phyloP scores from a whole-genome alignment of 1,284 basidiomycete genomes.

The Rhodotorula sp. region DNA sequence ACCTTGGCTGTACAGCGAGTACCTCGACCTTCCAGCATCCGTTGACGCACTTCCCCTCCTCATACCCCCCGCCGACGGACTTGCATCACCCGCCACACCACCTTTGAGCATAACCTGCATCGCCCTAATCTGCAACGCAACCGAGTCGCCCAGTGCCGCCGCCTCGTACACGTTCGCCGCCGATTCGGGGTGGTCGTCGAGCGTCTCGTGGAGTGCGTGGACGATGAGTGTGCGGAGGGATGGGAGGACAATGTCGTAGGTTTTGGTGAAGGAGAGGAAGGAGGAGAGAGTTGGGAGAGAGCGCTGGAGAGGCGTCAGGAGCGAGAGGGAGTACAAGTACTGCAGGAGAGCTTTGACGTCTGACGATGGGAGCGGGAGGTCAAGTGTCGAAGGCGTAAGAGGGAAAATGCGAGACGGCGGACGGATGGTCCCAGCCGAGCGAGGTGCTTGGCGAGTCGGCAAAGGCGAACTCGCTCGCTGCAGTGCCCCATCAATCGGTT shows the following conservation, averaged over 20 bases:
- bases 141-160: slow-evolving; percentile 31
- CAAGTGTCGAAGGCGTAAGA: slow-evolving; percentile 64
- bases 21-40: background rate
- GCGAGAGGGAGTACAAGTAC: slow-evolving; percentile 82
- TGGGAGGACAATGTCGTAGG: slow-evolving; percentile 64
- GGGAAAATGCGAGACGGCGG: slow-evolving; percentile 7
- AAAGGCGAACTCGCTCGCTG: background rate
- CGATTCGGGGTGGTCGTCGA: slow-evolving; percentile 48
- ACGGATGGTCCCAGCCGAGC: background rate
- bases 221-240: slow-evolving; percentile 76
- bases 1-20: slow-evolving; percentile 13
- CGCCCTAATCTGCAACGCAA: slow-evolving; percentile 38
- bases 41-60: background rate
- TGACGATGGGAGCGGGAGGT: slow-evolving; percentile 84
- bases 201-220: slow-evolving; percentile 84
- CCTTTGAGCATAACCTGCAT: slow-evolving; percentile 32
- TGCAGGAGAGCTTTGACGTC: slow-evolving; percentile 84
- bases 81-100: background rate
- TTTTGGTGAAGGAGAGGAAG: slow-evolving; percentile 76
- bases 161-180: slow-evolving; percentile 40
- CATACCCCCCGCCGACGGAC: background rate
- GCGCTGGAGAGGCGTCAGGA: slow-evolving; percentile 85
- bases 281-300: slow-evolving; percentile 83
- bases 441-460: background rate
- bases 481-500: slow-evolving; percentile 15